These are phyloP conservation scores for Cladobotryum protrusum DNA, from an alignment of 2,329 filamentous ascomycete genomes.

Conservation along the genomic window DNA sequence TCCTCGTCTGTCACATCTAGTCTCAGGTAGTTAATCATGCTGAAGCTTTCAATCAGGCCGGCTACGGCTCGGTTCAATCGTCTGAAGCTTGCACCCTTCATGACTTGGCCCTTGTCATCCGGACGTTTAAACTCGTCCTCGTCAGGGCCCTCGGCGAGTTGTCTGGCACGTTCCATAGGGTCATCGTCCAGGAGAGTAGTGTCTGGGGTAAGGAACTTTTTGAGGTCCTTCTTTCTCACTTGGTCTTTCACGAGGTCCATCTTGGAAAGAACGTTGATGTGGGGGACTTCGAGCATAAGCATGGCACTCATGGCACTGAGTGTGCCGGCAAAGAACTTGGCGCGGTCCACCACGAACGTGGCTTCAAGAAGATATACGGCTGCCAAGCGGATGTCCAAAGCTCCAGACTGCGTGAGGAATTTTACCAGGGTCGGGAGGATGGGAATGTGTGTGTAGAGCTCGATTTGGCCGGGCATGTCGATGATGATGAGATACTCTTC, in stretches of 20 bases:
- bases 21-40: conserved; percentile 93
- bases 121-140: conserved; percentile 53
- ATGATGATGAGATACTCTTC: conserved; percentile 97
- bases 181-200: conserved; percentile 76
- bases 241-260: conserved; percentile 95
- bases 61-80: conserved; percentile 83
- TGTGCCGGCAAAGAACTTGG: conserved; percentile 96
- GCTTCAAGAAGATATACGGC: conserved; percentile 92
- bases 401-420: conserved; percentile 70
- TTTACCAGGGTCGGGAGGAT: conserved; percentile 80
- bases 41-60: conserved; percentile 90
- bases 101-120: conserved; percentile 59
- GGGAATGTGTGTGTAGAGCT: conserved; percentile 95
- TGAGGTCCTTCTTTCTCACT: conserved; percentile 79
- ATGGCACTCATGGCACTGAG: conserved; percentile 97
- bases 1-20: conserved; percentile 88
- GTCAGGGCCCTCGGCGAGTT: conserved; percentile 31
- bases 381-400: conserved; percentile 84
- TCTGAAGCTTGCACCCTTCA: conserved; percentile 77
- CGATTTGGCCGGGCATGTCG: conserved; percentile 98
- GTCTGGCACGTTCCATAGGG: conserved; percentile 45
- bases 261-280: conserved; percentile 93
- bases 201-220: conserved; percentile 85
- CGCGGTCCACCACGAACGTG: conserved; percentile 89
- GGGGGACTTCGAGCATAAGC: conserved; percentile 96